Evolutionary conservation across 2,329 filamentous ascomycete genomes (phyloP).

Genomic region (Neopestalotiopsis sp.): DNA sequence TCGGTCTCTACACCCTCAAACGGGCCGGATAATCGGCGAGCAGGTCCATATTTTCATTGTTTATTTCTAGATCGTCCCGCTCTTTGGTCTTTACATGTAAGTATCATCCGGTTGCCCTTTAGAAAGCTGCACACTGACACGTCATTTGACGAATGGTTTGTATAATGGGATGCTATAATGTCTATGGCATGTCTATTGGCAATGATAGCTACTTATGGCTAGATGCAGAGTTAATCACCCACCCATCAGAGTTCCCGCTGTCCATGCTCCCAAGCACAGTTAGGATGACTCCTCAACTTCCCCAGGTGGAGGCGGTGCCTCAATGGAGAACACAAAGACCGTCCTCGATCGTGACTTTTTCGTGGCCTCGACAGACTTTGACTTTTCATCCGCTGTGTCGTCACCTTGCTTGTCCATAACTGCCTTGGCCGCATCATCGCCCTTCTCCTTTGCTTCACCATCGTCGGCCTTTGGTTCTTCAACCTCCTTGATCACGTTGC

Average conservation of each 20-base stretch:
- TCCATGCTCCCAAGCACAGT: not conserved
- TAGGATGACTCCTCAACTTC: slow-evolving; percentile 4
- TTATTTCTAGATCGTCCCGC: not conserved
- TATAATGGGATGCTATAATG: not conserved
- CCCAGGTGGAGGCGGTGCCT: slow-evolving; percentile 28
- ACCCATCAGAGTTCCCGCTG: too few relatives aligned
- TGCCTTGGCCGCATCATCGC: slow-evolving; percentile 15
- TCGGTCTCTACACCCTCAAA: not conserved
- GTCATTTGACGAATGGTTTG: not conserved
- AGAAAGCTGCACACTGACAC: too few relatives aligned
- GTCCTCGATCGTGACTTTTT: slow-evolving; percentile 22
- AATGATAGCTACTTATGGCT: too few relatives aligned
- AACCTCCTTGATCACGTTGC: slow-evolving; percentile 48
- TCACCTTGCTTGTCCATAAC: slow-evolving; percentile 11
- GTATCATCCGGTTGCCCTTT: too few relatives aligned
- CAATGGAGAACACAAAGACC: slow-evolving; percentile 36
- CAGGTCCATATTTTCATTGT: not conserved
- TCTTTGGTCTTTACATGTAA: not conserved
- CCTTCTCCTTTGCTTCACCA: slow-evolving; percentile 34
- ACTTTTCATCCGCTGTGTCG: slow-evolving; percentile 6
- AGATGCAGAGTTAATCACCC: too few relatives aligned
- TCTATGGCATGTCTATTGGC: not conserved
- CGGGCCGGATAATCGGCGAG: not conserved
- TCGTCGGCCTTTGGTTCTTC: slow-evolving; percentile 41
- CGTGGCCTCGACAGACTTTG: slow-evolving; percentile 10